Evolutionary conservation across 495 filamentous ascomycete genomes (phyloP).

Genomic region (Podospora pseudocomata): DNA sequence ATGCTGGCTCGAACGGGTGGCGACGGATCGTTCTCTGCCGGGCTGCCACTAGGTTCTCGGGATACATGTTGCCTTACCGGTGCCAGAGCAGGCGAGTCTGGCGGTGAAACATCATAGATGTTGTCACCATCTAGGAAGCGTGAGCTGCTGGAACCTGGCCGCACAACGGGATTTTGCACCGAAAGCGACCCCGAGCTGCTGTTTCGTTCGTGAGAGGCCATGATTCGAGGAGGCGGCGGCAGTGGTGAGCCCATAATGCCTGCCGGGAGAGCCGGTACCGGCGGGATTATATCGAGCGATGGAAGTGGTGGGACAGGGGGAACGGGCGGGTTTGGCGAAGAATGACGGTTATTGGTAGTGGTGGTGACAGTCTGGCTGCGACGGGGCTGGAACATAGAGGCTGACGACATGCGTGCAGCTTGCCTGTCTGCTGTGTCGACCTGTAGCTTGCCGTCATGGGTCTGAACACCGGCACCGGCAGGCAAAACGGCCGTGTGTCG

Average conservation of each 20-base stretch:
- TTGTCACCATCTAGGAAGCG: slow-evolving; percentile 38
- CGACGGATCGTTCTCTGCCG: slow-evolving; percentile 18
- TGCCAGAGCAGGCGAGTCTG: slow-evolving; percentile 39
- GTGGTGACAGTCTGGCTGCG: slow-evolving; percentile 20
- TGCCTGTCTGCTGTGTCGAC: not conserved
- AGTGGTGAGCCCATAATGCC: not conserved
- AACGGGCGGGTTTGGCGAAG: slow-evolving; percentile 20
- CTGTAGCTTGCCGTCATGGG: not conserved
- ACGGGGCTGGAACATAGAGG: slow-evolving; percentile 19
- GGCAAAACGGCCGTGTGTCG: slow-evolving; percentile 37
- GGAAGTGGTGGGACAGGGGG: slow-evolving; percentile 28
- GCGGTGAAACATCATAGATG: slow-evolving; percentile 55
- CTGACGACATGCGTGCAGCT: slow-evolving; percentile 12
- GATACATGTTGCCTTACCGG: slow-evolving; percentile 16
- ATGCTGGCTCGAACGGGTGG: slow-evolving; percentile 7
- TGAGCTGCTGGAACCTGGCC: slow-evolving; percentile 26
- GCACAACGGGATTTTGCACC: not conserved
- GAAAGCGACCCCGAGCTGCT: slow-evolving; percentile 18
- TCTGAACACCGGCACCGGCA: slow-evolving; percentile 18
- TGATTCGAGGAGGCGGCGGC: slow-evolving; percentile 13
- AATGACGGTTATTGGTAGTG: slow-evolving; percentile 11
- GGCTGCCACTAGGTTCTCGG: slow-evolving; percentile 20
- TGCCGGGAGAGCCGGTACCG: slow-evolving; percentile 21
- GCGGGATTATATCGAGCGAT: slow-evolving; percentile 19
- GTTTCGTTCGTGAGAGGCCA: slow-evolving; percentile 17